Evolutionary conservation across 176 grass and related monocot genomes (phyloP), one percentile per base, ranked within the genome.

Genomic region (Calamus simplicifolius): DNA sequence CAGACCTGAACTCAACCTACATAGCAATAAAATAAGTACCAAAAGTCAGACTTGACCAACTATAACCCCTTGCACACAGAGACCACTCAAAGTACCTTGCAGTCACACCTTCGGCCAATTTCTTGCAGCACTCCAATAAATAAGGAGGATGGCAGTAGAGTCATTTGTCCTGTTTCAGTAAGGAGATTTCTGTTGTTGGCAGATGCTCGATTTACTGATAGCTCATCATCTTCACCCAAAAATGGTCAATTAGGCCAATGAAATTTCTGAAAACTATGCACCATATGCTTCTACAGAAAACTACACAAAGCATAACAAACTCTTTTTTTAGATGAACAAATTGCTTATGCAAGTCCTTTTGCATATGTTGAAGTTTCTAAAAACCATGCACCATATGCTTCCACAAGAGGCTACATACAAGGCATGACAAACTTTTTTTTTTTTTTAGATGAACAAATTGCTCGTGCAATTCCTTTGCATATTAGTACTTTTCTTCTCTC

Each of bases 1-100:
- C 81, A 63, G 73, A 83, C 74, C 70, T 82, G 68, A 98, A 98
- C 54, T 98, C 87, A 58, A 97, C 75, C 92, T 97, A 73, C 65
- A 77, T 17, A 38, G 58, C 2, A 6, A 69, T 84, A 51, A 38
- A 26, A 25, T 27, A 27, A 51, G 35, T 62, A 54, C 38, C 0
- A 68, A 74, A 67, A 16, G 25, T 61, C 25, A 50, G 8, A 54
- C 21, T 4, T 29, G 19, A 54, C 27, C 16, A 81, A 78, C 62
- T 27, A 68, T 8, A 31, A 71, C 49, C 16, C 8, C 35, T 43
- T 43, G 35, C 35, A 43, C 18, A 31, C 56, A 27, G 31, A 59
- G 12, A 16, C 23, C 29, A 59, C 60, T 50, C 26, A 51, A 10
- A 66, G 52, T 75, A 98, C 93, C 81, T 85, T 85, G 19, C 79